Conservation (phyloP, 1,139 yeast genomes). For the Lodderomyces beijingensis region DNA sequence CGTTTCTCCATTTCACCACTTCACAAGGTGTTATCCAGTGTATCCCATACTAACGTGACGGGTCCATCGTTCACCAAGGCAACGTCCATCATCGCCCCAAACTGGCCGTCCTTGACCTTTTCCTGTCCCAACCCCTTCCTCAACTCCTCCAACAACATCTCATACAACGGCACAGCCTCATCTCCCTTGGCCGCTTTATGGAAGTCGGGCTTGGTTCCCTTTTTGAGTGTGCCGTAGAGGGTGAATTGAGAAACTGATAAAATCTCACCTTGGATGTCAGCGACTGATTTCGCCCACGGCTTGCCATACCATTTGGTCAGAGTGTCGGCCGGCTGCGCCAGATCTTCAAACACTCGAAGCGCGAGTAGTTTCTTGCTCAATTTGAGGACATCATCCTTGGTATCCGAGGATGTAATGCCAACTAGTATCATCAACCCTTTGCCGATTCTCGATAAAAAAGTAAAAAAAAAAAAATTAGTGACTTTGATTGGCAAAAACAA, state of each 20-base stretch:
- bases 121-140: slow-evolving; percentile 53
- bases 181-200: slow-evolving; percentile 84
- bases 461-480: background rate
- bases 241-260: slow-evolving; percentile 83
- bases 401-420: slow-evolving; percentile 78
- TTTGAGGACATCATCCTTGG: slow-evolving; percentile 64
- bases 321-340: slow-evolving; percentile 23
- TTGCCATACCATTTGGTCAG: slow-evolving; percentile 58
- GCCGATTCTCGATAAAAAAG: slow-evolving; percentile 42
- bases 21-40: slow-evolving; percentile 31
- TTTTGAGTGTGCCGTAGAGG: slow-evolving; percentile 72
- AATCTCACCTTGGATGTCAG: slow-evolving; percentile 28
- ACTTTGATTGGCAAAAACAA: background rate
- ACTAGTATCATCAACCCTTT: slow-evolving; percentile 77
- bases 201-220: slow-evolving; percentile 92
- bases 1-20: background rate
- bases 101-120: slow-evolving; percentile 77
- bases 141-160: slow-evolving; percentile 50
- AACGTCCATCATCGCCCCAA: slow-evolving; percentile 98
- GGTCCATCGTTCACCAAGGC: slow-evolving; percentile 82
- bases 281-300: slow-evolving; percentile 40
- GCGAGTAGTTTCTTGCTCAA: slow-evolving; percentile 63
- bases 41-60: slow-evolving; percentile 69
- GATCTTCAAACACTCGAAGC: slow-evolving; percentile 70
- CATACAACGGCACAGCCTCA: slow-evolving; percentile 64